phyloP scores from a whole-genome alignment of 805 yeast species.

The Ogataea corticis region DNA sequence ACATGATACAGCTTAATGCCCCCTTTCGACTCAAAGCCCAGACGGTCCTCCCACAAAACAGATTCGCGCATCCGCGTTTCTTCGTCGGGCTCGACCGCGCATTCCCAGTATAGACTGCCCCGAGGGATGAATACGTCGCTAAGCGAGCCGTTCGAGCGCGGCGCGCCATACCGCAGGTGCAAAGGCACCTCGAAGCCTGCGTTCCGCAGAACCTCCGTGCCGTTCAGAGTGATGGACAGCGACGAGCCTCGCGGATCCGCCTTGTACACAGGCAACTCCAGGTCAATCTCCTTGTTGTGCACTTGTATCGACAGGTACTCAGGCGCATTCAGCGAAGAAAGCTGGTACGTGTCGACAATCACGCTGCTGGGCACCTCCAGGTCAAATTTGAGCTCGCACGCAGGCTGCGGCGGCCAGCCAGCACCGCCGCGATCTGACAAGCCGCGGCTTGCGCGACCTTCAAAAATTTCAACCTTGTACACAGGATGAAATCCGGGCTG shows the following conservation, averaged over 20 bases:
- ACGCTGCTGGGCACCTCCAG: constrained; percentile 28
- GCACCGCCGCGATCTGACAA: background rate
- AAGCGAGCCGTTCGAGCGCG: constrained; percentile 14
- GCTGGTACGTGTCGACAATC: constrained; percentile 32
- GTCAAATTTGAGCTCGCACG: constrained; percentile 26
- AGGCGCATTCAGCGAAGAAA: constrained; percentile 8
- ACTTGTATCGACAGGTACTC: constrained; percentile 11
- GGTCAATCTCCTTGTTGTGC: constrained; percentile 26
- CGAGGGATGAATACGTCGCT: constrained; percentile 15
- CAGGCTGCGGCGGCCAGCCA: background rate
- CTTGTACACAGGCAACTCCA: constrained; percentile 34
- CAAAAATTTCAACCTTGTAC: constrained; percentile 17
- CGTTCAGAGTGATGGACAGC: constrained; percentile 20
- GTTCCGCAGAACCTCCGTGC: constrained; percentile 8
- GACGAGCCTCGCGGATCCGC: constrained; percentile 28
- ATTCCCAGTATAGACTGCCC: constrained; percentile 31
- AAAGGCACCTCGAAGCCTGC: constrained; percentile 31
- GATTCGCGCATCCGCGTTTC: constrained; percentile 16
- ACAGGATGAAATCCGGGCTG: constrained; percentile 31
- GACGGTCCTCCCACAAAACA: constrained; percentile 24
- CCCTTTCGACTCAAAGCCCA: constrained; percentile 19
- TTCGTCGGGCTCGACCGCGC: constrained; percentile 18
- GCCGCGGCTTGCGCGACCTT: background rate
- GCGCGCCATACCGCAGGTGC: constrained; percentile 34
- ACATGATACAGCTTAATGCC: constrained; percentile 18